Evolutionary conservation across 768 basidiomycete species (phyloP).

Genomic region (Baorangia bicolor): DNA sequence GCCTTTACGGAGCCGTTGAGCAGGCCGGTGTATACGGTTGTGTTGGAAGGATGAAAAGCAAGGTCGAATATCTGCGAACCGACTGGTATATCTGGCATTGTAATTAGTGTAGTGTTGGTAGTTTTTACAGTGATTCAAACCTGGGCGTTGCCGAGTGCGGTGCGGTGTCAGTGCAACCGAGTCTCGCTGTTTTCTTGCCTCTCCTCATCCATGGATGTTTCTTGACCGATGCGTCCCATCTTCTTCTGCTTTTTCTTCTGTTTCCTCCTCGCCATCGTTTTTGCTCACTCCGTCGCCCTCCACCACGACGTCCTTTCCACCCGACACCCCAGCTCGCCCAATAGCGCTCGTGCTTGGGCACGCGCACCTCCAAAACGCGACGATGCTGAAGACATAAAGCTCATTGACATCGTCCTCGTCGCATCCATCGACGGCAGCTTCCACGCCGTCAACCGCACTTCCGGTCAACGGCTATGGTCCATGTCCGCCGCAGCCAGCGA

Average conservation of each 20-base stretch:
- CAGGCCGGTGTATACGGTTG: conserved; percentile 74
- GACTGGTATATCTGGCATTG: conserved; percentile 63
- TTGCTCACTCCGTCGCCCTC: conserved; percentile 35
- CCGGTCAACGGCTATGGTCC: conserved; percentile 84
- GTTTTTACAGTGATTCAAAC: neutral
- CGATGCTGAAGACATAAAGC: conserved; percentile 47
- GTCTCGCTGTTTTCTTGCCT: neutral
- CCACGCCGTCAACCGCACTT: conserved; percentile 87
- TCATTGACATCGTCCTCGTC: conserved; percentile 83
- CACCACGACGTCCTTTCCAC: conserved; percentile 30
- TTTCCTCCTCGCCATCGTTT: conserved; percentile 28
- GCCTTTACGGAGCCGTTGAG: conserved; percentile 84
- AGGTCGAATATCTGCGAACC: conserved; percentile 88
- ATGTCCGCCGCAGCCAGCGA: conserved; percentile 61
- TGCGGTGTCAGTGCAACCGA: neutral
- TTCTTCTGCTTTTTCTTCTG: conserved; percentile 25
- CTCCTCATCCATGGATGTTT: conserved; percentile 28
- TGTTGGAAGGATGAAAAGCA: conserved; percentile 73
- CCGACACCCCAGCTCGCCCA: conserved; percentile 13
- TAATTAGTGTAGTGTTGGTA: neutral
- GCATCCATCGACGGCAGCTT: conserved; percentile 94
- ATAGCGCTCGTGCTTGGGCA: conserved; percentile 23
- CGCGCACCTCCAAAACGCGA: conserved; percentile 12
- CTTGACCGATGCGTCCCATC: conserved; percentile 36
- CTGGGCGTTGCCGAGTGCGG: conserved; percentile 4